A percentile compares a stretch with the other conserved stretches of the same genome.
phyloP scores from a whole-genome alignment of 108 stramenopile species.

The Nitzschia sp. region DNA sequence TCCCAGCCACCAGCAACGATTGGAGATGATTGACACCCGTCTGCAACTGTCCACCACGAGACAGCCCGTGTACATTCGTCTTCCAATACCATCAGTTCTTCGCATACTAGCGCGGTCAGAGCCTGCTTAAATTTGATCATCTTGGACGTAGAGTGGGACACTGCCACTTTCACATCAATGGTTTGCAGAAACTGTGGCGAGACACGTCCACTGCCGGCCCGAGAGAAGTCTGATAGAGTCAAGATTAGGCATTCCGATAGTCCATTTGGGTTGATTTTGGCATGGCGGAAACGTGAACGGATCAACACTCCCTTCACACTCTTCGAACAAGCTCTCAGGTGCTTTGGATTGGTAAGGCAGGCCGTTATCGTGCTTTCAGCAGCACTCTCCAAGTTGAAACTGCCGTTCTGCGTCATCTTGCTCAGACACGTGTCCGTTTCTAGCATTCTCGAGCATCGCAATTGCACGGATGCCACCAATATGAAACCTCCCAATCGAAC shows the following conservation, averaged over 20 bases:
- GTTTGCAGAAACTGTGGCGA: conserved; percentile 9
- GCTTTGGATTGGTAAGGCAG: background rate
- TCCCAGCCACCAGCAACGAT: conserved; percentile 68
- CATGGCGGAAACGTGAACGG: conserved; percentile 8
- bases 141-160: conserved; percentile 1
- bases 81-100: background rate
- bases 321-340: background rate
- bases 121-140: background rate
- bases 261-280: conserved; percentile 19
- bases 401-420: background rate
- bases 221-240: conserved; percentile 13
- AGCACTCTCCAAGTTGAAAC: background rate
- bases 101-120: background rate
- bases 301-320: conserved; percentile 14
- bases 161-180: conserved; percentile 25
- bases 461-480: conserved; percentile 8
- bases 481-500: conserved; percentile 5
- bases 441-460: background rate
- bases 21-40: conserved; percentile 23
- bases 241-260: conserved; percentile 18
- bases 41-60: conserved; percentile 64
- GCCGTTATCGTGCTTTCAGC: background rate
- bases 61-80: conserved; percentile 53
- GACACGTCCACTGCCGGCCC: background rate
- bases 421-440: too few relatives aligned